A percentile compares a stretch with the other conserved stretches of the same genome.
Evolutionary conservation across 208 protist genomes (phyloP).

Genomic region (Acanthamoeba quina): DNA sequence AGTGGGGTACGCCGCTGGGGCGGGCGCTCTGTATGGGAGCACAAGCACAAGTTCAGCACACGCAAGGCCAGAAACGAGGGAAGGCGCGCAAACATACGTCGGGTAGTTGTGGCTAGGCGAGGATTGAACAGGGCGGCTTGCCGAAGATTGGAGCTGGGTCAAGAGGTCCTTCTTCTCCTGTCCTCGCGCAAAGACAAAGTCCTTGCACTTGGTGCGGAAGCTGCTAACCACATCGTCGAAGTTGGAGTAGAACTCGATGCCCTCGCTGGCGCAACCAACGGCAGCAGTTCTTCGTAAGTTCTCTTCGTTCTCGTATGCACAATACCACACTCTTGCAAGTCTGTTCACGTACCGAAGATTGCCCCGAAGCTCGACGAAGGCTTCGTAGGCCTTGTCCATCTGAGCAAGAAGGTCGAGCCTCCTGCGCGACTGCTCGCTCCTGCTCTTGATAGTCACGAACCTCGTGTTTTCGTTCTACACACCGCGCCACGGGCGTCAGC

Average conservation of each 20-base stretch:
- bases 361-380: background rate
- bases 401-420: background rate
- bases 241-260: conserved; percentile 62
- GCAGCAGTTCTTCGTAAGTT: too few species aligned
- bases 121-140: background rate
- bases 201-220: conserved; percentile 53
- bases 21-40: background rate
- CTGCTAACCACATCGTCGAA: conserved; percentile 34
- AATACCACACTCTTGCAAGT: too few species aligned
- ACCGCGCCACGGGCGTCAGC: background rate
- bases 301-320: background rate
- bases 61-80: background rate
- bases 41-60: background rate
- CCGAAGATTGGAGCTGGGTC: background rate
- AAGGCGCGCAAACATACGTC: background rate
- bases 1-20: background rate
- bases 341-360: background rate
- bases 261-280: background rate
- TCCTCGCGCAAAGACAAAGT: conserved; percentile 26
- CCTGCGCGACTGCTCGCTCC: conserved; percentile 13
- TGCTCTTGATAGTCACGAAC: conserved; percentile 12
- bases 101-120: background rate
- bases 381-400: conserved; percentile 5
- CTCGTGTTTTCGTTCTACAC: conserved; percentile 40
- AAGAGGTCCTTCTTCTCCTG: conserved; percentile 40